Evolutionary conservation across 371 early-diverging fungal genomes (phyloP).

Genomic region (Apophysomyces ossiformis): DNA sequence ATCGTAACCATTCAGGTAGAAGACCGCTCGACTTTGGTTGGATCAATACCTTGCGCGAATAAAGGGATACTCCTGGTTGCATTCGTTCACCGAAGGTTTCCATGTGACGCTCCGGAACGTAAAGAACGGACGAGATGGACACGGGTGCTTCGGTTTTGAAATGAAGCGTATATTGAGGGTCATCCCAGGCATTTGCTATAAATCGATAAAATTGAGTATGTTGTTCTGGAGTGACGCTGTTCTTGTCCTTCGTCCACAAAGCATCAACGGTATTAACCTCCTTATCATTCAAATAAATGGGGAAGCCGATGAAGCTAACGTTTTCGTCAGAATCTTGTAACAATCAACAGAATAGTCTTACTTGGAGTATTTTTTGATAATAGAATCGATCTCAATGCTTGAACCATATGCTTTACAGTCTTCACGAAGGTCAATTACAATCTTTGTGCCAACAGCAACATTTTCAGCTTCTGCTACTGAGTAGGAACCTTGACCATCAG

Average conservation of each 20-base stretch:
- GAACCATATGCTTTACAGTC: slow-evolving; percentile 88
- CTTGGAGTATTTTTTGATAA: slow-evolving; percentile 96
- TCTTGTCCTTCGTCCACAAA: slow-evolving; percentile 90
- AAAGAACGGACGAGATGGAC: slow-evolving; percentile 75
- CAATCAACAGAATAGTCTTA: slow-evolving; percentile 20
- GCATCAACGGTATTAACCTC: slow-evolving; percentile 90
- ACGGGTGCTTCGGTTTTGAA: slow-evolving; percentile 84
- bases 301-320: slow-evolving; percentile 89
- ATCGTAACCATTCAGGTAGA: slow-evolving; percentile 80
- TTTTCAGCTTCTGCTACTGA: slow-evolving; percentile 78
- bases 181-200: slow-evolving; percentile 75
- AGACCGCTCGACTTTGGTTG: slow-evolving; percentile 76
- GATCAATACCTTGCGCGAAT: slow-evolving; percentile 82
- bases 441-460: slow-evolving; percentile 89
- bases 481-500: slow-evolving; percentile 84
- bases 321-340: not conserved
- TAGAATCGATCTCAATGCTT: slow-evolving; percentile 68
- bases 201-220: slow-evolving; percentile 91
- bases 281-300: slow-evolving; percentile 83
- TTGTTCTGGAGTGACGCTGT: slow-evolving; percentile 84
- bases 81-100: slow-evolving; percentile 69
- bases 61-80: slow-evolving; percentile 79
- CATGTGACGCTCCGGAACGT: slow-evolving; percentile 74
- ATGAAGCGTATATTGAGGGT: slow-evolving; percentile 72
- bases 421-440: slow-evolving; percentile 91